Conservation (phyloP, 129 eudicot genomes). For the Chrysanthemum lavandulifolium region DNA sequence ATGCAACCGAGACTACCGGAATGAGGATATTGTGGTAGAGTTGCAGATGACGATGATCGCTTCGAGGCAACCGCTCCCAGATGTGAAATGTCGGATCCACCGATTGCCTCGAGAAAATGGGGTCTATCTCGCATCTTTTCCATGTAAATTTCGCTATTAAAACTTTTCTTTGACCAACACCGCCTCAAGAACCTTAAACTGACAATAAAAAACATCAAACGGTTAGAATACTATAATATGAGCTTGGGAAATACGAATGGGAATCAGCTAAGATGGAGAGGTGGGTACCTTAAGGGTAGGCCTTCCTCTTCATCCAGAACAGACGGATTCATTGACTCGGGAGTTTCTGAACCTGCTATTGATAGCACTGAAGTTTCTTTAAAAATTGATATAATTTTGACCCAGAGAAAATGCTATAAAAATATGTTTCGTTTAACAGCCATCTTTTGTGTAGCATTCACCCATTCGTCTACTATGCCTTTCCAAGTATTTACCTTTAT, state of each 20-base stretch:
- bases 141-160: conserved; percentile 38
- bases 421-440: too few relatives aligned
- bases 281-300: too few relatives aligned
- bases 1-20: conserved; percentile 22
- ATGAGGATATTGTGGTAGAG: conserved; percentile 25
- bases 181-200: conserved; percentile 62
- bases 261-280: too few relatives aligned
- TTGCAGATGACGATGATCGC: conserved; percentile 16
- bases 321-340: too few relatives aligned
- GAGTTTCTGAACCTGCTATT: too few relatives aligned
- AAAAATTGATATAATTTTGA: too few relatives aligned
- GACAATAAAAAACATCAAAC: conserved; percentile 8
- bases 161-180: conserved; percentile 52
- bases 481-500: too few relatives aligned
- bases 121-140: conserved; percentile 31
- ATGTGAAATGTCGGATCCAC: conserved; percentile 66
- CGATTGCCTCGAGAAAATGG: conserved; percentile 32
- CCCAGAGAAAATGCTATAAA: too few relatives aligned
- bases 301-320: too few relatives aligned
- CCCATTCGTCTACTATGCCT: too few relatives aligned
- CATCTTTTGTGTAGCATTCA: too few relatives aligned
- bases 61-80: conserved; percentile 26
- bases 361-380: too few relatives aligned
- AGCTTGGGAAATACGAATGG: not conserved
- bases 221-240: not conserved